Percentiles rank a stretch among this genome's conserved stretches.
phyloP scores from a whole-genome alignment of 345 rosid genomes.

The Hibiscus trionum region DNA sequence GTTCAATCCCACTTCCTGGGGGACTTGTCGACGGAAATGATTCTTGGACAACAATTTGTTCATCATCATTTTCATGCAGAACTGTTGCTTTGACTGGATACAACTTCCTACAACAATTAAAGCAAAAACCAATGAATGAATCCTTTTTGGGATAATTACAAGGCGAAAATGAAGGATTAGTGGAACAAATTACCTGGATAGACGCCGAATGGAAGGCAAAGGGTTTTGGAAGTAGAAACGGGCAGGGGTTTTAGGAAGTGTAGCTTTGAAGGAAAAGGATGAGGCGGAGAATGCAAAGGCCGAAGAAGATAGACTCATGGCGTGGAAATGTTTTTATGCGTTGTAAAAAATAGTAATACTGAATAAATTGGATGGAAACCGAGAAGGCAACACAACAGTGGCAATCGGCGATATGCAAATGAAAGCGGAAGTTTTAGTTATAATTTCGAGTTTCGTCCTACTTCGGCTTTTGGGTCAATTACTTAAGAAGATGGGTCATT shows the following conservation, averaged over 20 bases:
- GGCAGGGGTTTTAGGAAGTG: conserved; percentile 13
- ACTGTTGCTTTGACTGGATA: conserved; percentile 45
- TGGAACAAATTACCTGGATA: conserved; percentile 26
- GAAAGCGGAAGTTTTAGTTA: neutral
- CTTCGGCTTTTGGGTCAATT: neutral
- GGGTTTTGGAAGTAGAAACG: conserved; percentile 20
- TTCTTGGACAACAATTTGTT: conserved; percentile 60
- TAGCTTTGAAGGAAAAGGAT: conserved; percentile 11
- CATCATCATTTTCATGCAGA: conserved; percentile 64
- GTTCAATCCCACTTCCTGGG: conserved; percentile 19
- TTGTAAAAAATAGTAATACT: neutral
- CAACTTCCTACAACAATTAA: conserved; percentile 25
- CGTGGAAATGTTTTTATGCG: neutral
- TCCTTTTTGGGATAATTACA: neutral
- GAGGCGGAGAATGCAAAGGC: conserved; percentile 16
- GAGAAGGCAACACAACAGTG: neutral
- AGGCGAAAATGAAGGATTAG: neutral
- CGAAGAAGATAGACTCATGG: conserved; percentile 15
- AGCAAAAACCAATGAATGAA: neutral
- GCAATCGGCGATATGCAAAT: neutral
- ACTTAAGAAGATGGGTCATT: too few relatives aligned
- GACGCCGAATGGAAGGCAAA: conserved; percentile 22
- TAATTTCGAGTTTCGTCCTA: neutral
- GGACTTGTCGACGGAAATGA: conserved; percentile 44
- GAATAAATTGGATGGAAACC: too few relatives aligned